These are phyloP conservation scores for Brassica nigra DNA, from an alignment of 345 rosid genomes.

Conservation along the genomic window DNA sequence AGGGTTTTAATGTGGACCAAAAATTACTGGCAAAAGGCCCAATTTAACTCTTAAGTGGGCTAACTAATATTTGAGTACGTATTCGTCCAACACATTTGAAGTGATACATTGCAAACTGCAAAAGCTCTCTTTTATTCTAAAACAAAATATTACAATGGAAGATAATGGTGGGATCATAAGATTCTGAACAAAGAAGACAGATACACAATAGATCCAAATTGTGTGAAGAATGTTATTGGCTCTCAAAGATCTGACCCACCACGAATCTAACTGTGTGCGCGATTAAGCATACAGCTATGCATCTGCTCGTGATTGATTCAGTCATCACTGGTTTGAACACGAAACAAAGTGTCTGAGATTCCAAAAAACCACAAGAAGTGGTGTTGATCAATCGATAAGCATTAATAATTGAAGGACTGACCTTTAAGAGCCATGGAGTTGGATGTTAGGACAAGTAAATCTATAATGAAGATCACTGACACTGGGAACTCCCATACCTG, in stretches of 20 bases:
- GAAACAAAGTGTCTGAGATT: constrained; percentile 13
- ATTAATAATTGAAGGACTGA: constrained; percentile 36
- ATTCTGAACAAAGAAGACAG: constrained; percentile 2
- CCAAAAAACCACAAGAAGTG: background rate
- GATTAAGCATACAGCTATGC: constrained; percentile 58
- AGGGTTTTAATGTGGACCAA: background rate
- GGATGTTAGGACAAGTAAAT: constrained; percentile 76
- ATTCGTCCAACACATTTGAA: background rate
- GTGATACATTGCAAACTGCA: background rate
- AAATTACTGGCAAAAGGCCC: background rate
- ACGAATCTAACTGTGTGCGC: constrained; percentile 64
- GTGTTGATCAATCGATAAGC: background rate
- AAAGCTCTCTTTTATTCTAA: background rate
- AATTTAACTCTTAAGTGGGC: background rate
- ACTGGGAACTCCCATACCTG: constrained; percentile 92
- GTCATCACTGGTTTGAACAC: constrained; percentile 58
- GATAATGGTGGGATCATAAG: background rate
- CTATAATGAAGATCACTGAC: constrained; percentile 66
- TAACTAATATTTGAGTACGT: background rate
- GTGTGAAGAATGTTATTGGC: constrained; percentile 17
- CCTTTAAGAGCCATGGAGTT: constrained; percentile 79
- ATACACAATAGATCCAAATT: constrained; percentile 9
- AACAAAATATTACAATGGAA: too few species aligned
- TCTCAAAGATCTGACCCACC: constrained; percentile 32
- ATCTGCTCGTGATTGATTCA: constrained; percentile 51